Conservation (phyloP, 2,329 filamentous ascomycete genomes). For the Colletotrichum incanum region DNA sequence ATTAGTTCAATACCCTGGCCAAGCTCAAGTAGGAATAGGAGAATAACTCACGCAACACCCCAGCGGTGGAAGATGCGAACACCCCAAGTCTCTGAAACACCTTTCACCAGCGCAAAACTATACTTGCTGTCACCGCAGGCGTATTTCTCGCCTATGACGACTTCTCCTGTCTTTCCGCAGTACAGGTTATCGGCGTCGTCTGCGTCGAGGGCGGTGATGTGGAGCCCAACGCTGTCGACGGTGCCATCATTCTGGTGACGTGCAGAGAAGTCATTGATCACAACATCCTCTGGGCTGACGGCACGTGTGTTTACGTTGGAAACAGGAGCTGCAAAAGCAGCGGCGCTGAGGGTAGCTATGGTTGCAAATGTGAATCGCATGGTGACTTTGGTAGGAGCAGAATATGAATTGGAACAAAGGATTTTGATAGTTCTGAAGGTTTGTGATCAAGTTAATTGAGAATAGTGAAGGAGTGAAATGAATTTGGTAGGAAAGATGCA, state of each 20-base stretch:
- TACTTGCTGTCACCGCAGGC: slow-evolving; percentile 25
- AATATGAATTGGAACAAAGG: no score
- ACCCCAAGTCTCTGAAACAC: background rate
- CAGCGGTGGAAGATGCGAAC: slow-evolving; percentile 3
- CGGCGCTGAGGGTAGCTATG: no score
- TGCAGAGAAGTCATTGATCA: slow-evolving; percentile 14
- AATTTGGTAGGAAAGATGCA: no score
- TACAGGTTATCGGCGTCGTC: slow-evolving; percentile 4
- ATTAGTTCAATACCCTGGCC: background rate
- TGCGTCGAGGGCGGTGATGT: background rate
- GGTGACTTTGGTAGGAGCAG: no score
- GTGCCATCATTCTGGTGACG: background rate
- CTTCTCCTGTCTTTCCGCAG: background rate
- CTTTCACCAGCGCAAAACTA: slow-evolving; percentile 17
- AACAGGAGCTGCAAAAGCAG: no score
- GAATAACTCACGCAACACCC: slow-evolving; percentile 10
- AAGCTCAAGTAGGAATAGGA: background rate
- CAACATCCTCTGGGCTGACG: background rate
- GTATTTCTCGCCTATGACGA: slow-evolving; percentile 1
- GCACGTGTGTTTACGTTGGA: no score
- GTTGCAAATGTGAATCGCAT: no score
- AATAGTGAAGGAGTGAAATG: no score
- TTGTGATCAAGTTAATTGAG: no score
- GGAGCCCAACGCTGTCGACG: slow-evolving; percentile 5
- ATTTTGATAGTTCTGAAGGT: no score